phyloP scores from a whole-genome alignment of 2,329 filamentous ascomycete species.

The Diaporthe sp. region DNA sequence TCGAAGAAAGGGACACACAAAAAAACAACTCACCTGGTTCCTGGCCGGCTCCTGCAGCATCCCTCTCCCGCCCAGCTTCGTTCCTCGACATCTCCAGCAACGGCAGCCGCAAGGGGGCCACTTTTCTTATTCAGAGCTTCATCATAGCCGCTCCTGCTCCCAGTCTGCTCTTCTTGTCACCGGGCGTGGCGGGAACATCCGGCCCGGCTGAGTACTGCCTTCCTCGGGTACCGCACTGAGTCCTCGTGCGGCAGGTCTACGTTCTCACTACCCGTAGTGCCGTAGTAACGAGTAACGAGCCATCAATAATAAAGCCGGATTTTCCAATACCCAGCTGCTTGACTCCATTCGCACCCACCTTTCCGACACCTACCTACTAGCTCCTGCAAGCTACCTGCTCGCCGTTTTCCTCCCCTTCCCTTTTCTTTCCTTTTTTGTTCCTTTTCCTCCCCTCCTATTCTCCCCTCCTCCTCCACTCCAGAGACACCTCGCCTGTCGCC shows the following conservation, averaged over 20 bases:
- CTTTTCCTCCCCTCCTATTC: conserved; percentile 26
- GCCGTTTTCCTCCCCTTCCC: conserved; percentile 35
- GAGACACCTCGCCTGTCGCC: conserved; percentile 16
- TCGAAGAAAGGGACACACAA: neutral
- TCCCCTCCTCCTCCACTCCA: neutral
- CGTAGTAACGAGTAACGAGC: conserved; percentile 22
- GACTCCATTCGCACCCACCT: conserved; percentile 37
- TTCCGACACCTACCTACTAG: conserved; percentile 30
- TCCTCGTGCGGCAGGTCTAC: conserved; percentile 11
- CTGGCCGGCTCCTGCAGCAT: conserved; percentile 12
- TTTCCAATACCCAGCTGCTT: conserved; percentile 29
- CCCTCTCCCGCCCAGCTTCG: conserved; percentile 6
- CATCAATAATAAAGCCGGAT: conserved; percentile 32
- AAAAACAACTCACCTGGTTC: conserved; percentile 14
- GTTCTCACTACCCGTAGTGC: neutral
- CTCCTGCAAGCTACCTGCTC: conserved; percentile 35
- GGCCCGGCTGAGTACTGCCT: conserved; percentile 28
- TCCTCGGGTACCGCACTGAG: conserved; percentile 28
- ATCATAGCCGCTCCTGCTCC: conserved; percentile 20
- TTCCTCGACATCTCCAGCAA: conserved; percentile 1
- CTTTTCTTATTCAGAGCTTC: conserved; percentile 37
- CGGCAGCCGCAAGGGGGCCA: conserved; percentile 24
- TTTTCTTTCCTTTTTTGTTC: conserved; percentile 35
- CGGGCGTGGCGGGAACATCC: conserved; percentile 32
- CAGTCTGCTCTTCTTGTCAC: conserved; percentile 10